Conservation (phyloP, 495 filamentous ascomycete genomes). For the Podospora bellae-mahoneyi region DNA sequence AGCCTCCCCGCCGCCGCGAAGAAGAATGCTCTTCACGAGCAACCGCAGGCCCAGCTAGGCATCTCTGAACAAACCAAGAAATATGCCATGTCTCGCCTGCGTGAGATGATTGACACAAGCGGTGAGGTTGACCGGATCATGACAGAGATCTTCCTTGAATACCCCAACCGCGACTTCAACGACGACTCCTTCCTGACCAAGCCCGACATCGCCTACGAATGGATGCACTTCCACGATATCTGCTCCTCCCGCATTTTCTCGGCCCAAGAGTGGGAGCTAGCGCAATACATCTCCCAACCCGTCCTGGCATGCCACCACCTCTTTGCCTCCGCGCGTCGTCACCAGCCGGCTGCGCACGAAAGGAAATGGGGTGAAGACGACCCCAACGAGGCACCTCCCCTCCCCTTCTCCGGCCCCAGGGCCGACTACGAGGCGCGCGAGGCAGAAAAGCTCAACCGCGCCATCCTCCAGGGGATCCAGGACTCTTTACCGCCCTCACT, state of each 20-base stretch:
- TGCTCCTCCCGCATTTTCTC: conserved; percentile 70
- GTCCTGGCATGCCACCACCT: conserved; percentile 88
- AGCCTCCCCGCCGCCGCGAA: conserved; percentile 19
- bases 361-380: conserved; percentile 44
- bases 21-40: conserved; percentile 39
- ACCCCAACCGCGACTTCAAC: conserved; percentile 82
- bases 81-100: conserved; percentile 71
- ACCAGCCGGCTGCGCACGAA: conserved; percentile 33
- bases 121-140: conserved; percentile 86
- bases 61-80: conserved; percentile 75
- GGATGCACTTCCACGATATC: conserved; percentile 89
- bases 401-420: conserved; percentile 74
- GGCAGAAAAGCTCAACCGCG: conserved; percentile 62
- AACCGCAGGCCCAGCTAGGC: conserved; percentile 50
- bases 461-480: conserved; percentile 51
- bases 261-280: conserved; percentile 84
- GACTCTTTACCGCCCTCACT: conserved; percentile 58
- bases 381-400: conserved; percentile 53
- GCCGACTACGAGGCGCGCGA: conserved; percentile 80
- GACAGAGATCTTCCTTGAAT: conserved; percentile 72
- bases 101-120: conserved; percentile 83
- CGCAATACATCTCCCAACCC: conserved; percentile 78
- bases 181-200: conserved; percentile 90
- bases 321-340: conserved; percentile 64
- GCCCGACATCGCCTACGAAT: conserved; percentile 81